Base-by-base conservation (phyloP, 768 basidiomycete genomes). In the Pleurotus citrinopileatus region DNA sequence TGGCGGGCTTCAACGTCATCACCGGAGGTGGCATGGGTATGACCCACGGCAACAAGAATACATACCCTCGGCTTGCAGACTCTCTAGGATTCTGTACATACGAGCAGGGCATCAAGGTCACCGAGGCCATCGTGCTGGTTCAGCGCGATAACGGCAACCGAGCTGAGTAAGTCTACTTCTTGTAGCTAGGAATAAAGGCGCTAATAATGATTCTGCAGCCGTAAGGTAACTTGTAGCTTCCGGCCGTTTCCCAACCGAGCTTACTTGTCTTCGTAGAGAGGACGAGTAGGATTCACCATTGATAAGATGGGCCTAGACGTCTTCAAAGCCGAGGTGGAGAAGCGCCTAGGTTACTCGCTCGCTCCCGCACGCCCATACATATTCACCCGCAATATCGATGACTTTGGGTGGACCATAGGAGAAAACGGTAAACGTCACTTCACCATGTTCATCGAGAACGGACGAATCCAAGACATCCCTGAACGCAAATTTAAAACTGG, bases 11-110 rank as follows among this genome's bases (percentile, higher is more conserved):
- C 80, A 97, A 99, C 65, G 94, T 99, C 51, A 72, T 86, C 13
- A 76, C 91, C 40, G 97, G 97, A 54, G 97, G 97, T 60, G 97
- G 97, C 45, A 99, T 99, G 97, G 97, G 97, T 70, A 96, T 98
- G 40, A 98, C 97, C 1, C 96, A 98, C 63, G 94, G 94, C 27
- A 96, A 93, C 79, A 98, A 98, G 77, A 95, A 97, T 77, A 99
- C 97, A 0, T 98, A 98, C 68, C 97, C 97, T 45, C 87, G 97
- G 48, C 69, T 86, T 42, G 94, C 83, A 26, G 87, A 87, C 62
- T 71, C 96, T 42, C 82, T 99, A 57, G 97, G 97, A 46, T 99
- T 98, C 78, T 94, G 93, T 63, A 91, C 89, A 1, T 73, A 82
- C 3, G 92, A 94, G 50, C 87, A 98, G 65, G 94, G 91, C 51